Evolutionary conservation across 495 filamentous ascomycete species (phyloP).

Genomic region (Penicillium desertorum): DNA sequence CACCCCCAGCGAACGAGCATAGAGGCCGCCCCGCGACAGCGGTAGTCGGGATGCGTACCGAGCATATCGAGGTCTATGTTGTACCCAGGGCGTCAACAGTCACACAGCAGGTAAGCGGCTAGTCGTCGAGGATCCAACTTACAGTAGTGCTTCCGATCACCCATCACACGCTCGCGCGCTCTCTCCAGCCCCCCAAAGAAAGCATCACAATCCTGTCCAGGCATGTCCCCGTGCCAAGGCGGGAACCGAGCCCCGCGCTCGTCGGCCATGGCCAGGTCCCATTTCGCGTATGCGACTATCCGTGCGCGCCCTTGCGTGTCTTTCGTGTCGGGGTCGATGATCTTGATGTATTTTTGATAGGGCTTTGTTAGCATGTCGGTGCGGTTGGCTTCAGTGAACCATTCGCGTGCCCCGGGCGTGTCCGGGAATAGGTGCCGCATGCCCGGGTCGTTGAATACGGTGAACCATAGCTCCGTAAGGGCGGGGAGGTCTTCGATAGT

Average conservation of each 20-base stretch:
- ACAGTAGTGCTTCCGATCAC: constrained; percentile 32
- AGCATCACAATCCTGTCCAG: constrained; percentile 17
- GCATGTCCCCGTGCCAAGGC: constrained; percentile 27
- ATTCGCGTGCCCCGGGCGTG: constrained; percentile 28
- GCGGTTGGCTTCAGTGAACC: constrained; percentile 23
- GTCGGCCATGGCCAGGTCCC: constrained; percentile 24
- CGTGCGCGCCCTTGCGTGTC: constrained; percentile 21
- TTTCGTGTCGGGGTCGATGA: constrained; percentile 21
- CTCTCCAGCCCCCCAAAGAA: constrained; percentile 21
- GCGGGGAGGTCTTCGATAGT: constrained; percentile 28
- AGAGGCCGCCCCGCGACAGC: constrained; percentile 48
- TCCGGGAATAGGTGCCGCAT: constrained; percentile 25
- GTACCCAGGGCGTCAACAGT: neutral
- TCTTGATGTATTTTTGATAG: constrained; percentile 29
- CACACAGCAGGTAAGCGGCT: neutral
- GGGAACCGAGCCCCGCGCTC: constrained; percentile 31
- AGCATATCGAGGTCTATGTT: constrained; percentile 49
- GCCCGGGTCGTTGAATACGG: constrained; percentile 26
- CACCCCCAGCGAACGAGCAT: constrained; percentile 54
- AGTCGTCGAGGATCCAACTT: neutral
- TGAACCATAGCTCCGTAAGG: constrained; percentile 28
- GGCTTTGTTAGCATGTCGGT: constrained; percentile 27
- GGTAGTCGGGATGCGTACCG: constrained; percentile 49
- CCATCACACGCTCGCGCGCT: constrained; percentile 25
- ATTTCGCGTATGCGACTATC: constrained; percentile 32